phyloP scores from a whole-genome alignment of 345 rosid genomes.

The Bruguiera gymnorhiza region DNA sequence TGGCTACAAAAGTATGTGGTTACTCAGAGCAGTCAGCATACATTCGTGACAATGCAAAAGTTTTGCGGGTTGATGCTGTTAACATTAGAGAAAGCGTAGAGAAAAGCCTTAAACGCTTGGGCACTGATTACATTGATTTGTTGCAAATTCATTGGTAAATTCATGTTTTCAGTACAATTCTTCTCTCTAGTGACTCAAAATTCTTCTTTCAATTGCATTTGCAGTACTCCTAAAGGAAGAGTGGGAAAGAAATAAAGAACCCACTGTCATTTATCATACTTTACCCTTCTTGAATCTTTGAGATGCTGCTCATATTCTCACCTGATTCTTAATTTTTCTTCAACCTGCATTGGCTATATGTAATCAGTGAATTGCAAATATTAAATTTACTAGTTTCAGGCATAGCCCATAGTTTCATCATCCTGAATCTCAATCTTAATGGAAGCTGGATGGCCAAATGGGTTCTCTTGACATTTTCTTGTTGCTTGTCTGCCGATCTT shows the following conservation, averaged over 20 bases:
- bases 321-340: background rate
- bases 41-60: constrained; percentile 57
- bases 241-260: background rate
- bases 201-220: background rate
- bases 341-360: background rate
- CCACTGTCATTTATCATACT: background rate
- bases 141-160: constrained; percentile 91
- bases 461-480: constrained; percentile 6
- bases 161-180: background rate
- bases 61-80: constrained; percentile 73
- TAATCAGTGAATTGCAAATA: background rate
- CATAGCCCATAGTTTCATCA: background rate
- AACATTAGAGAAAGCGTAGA: constrained; percentile 93
- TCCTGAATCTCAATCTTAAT: background rate
- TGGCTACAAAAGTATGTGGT: constrained; percentile 93
- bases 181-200: background rate
- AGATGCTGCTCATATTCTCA: background rate
- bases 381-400: background rate
- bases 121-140: constrained; percentile 87
- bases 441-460: background rate
- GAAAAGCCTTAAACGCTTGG: constrained; percentile 86
- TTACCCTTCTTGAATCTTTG: constrained; percentile 1
- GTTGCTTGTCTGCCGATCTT: background rate
- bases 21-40: constrained; percentile 60
- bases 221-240: too few relatives aligned